These are phyloP conservation scores for Irpex rosettiformis DNA, from an alignment of 1,284 basidiomycete species.

Conservation along the genomic window DNA sequence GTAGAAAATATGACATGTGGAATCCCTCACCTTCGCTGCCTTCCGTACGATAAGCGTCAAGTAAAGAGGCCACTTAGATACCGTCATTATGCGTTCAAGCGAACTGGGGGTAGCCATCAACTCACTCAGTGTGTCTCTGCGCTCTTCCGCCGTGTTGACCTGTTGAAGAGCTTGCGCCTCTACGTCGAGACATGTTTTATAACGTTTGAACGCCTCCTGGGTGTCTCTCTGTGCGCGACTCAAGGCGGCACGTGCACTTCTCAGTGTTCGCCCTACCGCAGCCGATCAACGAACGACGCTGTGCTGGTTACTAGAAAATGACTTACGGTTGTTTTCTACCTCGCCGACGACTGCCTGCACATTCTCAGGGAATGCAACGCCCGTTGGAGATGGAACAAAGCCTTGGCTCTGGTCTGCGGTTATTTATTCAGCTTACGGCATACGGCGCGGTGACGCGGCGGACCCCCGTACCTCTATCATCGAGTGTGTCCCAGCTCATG, in stretches of 20 bases:
- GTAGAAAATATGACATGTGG: not conserved
- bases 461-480: constrained; percentile 12
- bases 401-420: not conserved
- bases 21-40: constrained; percentile 13
- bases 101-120: constrained; percentile 4
- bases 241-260: constrained; percentile 36
- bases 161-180: constrained; percentile 64
- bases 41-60: constrained; percentile 13
- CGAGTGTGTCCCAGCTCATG: constrained; percentile 16
- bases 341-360: constrained; percentile 22
- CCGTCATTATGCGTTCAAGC: constrained; percentile 1
- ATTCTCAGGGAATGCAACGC: constrained; percentile 15
- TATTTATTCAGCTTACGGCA: not conserved
- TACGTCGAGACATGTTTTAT: constrained; percentile 63
- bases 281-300: not conserved
- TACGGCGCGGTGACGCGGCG: not conserved
- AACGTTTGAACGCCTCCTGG: constrained; percentile 66
- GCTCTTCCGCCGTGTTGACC: constrained; percentile 60
- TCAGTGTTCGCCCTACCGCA: constrained; percentile 34
- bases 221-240: constrained; percentile 64
- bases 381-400: constrained; percentile 12
- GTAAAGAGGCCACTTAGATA: constrained; percentile 25
- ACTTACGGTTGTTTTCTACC: constrained; percentile 24
- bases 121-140: constrained; percentile 66
- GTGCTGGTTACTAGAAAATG: not conserved